Percentiles rank a stretch among this genome's conserved stretches.
Conservation (phyloP, 2,329 filamentous ascomycete species). For the Paradendryphiella salina region DNA sequence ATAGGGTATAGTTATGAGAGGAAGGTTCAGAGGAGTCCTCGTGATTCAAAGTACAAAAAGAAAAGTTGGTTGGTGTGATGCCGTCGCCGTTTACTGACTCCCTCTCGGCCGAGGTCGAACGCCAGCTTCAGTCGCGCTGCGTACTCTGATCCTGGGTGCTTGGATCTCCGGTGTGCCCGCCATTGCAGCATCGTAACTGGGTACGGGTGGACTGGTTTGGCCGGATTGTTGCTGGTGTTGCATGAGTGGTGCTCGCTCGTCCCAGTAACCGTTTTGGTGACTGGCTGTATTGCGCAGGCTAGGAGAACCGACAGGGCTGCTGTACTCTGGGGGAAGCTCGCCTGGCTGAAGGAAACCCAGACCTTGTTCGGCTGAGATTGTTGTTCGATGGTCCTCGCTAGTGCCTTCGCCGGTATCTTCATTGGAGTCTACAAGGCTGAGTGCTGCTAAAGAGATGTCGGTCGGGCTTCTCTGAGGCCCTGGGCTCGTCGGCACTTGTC, state of each 20-base stretch:
- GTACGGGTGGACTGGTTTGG: constrained; percentile 65
- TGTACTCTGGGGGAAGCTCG: constrained; percentile 56
- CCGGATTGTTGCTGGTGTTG: constrained; percentile 28
- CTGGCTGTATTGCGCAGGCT: constrained; percentile 60
- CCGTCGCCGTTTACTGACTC: not conserved
- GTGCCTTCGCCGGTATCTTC: constrained; percentile 74
- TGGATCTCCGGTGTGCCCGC: constrained; percentile 60
- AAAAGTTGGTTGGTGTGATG: not conserved
- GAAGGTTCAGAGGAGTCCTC: not conserved
- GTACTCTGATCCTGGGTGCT: constrained; percentile 29
- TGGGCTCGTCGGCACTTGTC: constrained; percentile 75
- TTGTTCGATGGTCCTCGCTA: constrained; percentile 50
- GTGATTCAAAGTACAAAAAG: constrained; percentile 1
- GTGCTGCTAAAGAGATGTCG: constrained; percentile 89
- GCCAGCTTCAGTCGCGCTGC: constrained; percentile 31
- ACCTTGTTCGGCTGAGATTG: constrained; percentile 33
- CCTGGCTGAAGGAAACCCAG: constrained; percentile 43
- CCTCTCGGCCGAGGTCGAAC: constrained; percentile 16
- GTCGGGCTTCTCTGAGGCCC: constrained; percentile 90
- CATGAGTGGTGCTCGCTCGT: constrained; percentile 56
- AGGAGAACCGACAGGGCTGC: constrained; percentile 49
- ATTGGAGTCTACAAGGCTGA: constrained; percentile 69
- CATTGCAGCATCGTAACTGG: constrained; percentile 80
- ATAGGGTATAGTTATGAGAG: constrained; percentile 11
- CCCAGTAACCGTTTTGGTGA: constrained; percentile 48